A percentile compares a stretch with the other conserved stretches of the same genome.
Evolutionary conservation across 768 basidiomycete genomes (phyloP).

Genomic region (Boletus eberwhitei): DNA sequence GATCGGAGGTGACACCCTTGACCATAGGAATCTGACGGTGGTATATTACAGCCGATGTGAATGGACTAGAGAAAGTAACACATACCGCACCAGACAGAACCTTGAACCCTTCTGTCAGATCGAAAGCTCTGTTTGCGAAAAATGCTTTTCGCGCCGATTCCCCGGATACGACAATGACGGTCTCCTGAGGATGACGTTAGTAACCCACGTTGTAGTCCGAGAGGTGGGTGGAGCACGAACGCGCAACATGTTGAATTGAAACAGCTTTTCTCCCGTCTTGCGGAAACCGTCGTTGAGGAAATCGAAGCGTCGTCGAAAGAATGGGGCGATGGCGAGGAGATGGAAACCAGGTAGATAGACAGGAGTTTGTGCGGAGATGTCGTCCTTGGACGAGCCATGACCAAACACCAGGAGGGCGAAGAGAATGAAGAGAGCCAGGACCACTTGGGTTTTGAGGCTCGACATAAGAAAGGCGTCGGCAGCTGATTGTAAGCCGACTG

Average conservation of each 20-base stretch:
- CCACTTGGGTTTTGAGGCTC: constrained; percentile 31
- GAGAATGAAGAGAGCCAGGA: constrained; percentile 32
- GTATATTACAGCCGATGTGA: constrained; percentile 15
- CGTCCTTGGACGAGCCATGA: constrained; percentile 42
- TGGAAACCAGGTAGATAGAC: constrained; percentile 55
- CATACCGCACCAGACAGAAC: constrained; percentile 74
- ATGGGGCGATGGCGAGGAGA: constrained; percentile 57
- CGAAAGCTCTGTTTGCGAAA: constrained; percentile 66
- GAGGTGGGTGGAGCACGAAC: constrained; percentile 40
- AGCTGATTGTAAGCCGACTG: constrained; percentile 40
- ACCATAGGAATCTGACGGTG: constrained; percentile 65
- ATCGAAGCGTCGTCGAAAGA: constrained; percentile 68
- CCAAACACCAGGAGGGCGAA: constrained; percentile 40
- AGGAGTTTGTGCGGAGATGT: constrained; percentile 41
- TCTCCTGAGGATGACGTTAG: constrained; percentile 47
- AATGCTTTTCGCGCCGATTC: constrained; percentile 66
- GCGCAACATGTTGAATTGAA: constrained; percentile 65
- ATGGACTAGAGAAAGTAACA: constrained; percentile 16
- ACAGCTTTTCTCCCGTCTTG: constrained; percentile 60
- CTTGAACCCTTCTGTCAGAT: constrained; percentile 77
- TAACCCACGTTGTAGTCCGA: constrained; percentile 9
- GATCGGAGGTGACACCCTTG: constrained; percentile 68
- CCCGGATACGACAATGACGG: constrained; percentile 73
- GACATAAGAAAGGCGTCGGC: constrained; percentile 36
- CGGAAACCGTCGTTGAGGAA: constrained; percentile 72